These are phyloP conservation scores for Ceratocystis colombiana DNA, from an alignment of 2,329 filamentous ascomycete genomes.

Conservation along the genomic window DNA sequence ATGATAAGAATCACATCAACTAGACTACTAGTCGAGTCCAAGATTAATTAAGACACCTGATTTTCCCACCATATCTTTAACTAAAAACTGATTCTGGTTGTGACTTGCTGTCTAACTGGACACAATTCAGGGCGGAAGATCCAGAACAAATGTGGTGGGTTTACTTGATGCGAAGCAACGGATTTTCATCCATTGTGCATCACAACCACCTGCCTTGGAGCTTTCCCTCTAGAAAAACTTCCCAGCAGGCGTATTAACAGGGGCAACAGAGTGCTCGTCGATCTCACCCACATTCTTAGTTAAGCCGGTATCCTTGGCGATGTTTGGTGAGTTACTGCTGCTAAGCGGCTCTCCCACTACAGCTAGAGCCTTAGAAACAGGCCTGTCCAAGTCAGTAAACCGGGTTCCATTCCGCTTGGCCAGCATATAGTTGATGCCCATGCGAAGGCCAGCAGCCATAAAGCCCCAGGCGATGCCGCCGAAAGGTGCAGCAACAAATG, in stretches of 20 bases:
- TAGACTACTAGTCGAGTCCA: neutral
- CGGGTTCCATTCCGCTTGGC: constrained; percentile 49
- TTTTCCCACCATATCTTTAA: too few species aligned
- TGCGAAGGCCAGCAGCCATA: constrained; percentile 49
- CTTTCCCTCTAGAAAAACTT: constrained; percentile 43
- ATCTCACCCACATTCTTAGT: constrained; percentile 27
- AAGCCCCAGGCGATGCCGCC: constrained; percentile 64
- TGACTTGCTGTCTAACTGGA: too few species aligned
- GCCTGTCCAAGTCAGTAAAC: constrained; percentile 46
- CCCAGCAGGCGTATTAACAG: constrained; percentile 33
- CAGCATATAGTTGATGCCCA: constrained; percentile 47
- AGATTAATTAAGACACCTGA: too few species aligned
- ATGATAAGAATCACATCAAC: neutral
- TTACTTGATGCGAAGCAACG: neutral
- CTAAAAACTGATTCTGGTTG: too few species aligned
- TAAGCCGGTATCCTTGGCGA: neutral
- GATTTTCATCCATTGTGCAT: neutral
- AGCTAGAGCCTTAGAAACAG: neutral
- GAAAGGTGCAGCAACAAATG: constrained; percentile 69
- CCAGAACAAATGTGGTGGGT: neutral
- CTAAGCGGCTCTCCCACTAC: neutral
- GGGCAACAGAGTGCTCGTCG: constrained; percentile 29
- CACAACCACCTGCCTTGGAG: neutral
- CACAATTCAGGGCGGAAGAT: too few species aligned
- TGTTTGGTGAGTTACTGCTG: neutral